These are phyloP conservation scores for Leptoxyphium fumago DNA, from an alignment of 2,329 filamentous ascomycete species.

Conservation along the genomic window DNA sequence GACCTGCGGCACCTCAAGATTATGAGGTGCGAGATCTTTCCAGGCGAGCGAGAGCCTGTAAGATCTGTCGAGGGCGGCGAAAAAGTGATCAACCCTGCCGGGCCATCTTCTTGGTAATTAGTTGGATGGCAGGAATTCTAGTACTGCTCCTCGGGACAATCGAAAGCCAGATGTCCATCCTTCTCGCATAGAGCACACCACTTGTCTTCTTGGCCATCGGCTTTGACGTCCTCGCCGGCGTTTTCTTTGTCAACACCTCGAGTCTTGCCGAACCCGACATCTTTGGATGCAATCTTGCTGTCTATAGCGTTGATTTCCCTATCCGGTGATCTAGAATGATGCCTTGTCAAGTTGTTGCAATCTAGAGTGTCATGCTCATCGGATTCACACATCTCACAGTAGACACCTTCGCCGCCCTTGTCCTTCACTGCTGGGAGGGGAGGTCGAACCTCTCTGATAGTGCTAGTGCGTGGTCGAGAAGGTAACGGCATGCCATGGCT, in stretches of 20 bases:
- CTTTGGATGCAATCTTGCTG: conserved; percentile 3
- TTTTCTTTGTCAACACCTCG: conserved; percentile 14
- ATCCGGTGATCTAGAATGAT: neutral
- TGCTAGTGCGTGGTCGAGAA: conserved; percentile 30
- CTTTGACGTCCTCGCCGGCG: conserved; percentile 4
- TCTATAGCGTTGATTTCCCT: neutral
- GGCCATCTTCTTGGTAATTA: too few relatives aligned
- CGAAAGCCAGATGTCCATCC: conserved; percentile 75
- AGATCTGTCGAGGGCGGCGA: too few relatives aligned
- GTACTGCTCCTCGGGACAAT: conserved; percentile 25
- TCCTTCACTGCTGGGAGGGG: conserved; percentile 1
- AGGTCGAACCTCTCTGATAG: conserved; percentile 34
- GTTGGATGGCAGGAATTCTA: conserved; percentile 8
- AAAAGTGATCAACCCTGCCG: too few relatives aligned
- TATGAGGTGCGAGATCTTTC: too few relatives aligned
- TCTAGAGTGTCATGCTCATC: conserved; percentile 85
- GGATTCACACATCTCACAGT: conserved; percentile 94
- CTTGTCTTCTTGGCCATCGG: conserved; percentile 54
- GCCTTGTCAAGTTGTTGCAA: conserved; percentile 42
- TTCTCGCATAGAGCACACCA: conserved; percentile 96
- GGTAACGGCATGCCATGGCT: conserved; percentile 13
- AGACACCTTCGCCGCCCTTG: conserved; percentile 32
- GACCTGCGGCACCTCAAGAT: too few relatives aligned
- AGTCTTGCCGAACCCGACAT: conserved; percentile 6
- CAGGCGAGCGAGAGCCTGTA: too few relatives aligned